Base-by-base conservation (phyloP, 495 filamentous ascomycete genomes). In the Annulohypoxylon nitens region DNA sequence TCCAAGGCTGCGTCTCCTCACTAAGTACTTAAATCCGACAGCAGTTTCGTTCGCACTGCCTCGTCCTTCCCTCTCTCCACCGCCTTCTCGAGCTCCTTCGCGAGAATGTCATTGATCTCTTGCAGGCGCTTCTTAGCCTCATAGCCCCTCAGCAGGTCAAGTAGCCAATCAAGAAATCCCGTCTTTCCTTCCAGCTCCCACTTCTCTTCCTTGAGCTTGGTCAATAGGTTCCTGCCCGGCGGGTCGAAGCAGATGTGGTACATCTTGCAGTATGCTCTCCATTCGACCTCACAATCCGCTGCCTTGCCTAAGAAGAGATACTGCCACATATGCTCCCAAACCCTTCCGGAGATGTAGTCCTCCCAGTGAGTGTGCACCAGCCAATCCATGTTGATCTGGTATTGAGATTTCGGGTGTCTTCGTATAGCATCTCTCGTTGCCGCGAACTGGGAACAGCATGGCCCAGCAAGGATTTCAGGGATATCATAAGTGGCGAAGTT, bases 321-420 rank as follows among this genome's bases (percentile, higher is more conserved):
- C 64, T 91, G 90, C 90, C 90, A 94, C 3, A 91, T 80, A 76
- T 94, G 93, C 81, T 93, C 92, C 88, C 89, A 92, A 9, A 93
- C 86, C 23, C 92, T 86, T 3, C 92, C 92, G 2, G 89, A 86
- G 50, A 94, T 84, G 69, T 87, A 90, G 76, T 94, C 90, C 64
- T 84, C 86, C 36, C 89, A 76, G 41, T 86, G 82, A 14, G 89
- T 92, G 43, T 83, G 82, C 34, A 93, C 74, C 30, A 94, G 79
- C 91, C 91, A 94, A 76, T 93, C 88, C 48, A 91, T 86, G 74
- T 88, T 89, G 67, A 81, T 88, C 39, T 90, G 77, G 77, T 88
- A 94, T 20, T 88, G 86, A 3, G 85, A 82, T 34, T 81, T 83
- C 14, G 90, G 90, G 43, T 90, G 86, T 3, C 86, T 81, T 18